Conservation (phyloP, 2,329 filamentous ascomycete species). For the Emydomyces testavorans region DNA sequence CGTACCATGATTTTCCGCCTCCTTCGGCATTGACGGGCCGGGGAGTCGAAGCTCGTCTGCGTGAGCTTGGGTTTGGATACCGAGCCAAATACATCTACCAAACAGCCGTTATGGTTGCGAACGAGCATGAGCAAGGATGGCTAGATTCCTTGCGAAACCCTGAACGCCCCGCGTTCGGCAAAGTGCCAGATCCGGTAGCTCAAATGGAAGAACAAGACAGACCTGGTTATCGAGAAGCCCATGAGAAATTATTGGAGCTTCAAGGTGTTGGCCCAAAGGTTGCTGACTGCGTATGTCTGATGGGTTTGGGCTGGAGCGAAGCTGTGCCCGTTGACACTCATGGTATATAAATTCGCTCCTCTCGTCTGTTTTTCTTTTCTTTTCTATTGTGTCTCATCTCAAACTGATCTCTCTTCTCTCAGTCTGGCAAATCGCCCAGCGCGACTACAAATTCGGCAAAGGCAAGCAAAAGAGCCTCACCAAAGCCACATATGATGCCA, state of each 20-base stretch:
- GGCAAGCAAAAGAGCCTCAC: conserved; percentile 75
- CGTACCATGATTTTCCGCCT: conserved; percentile 78
- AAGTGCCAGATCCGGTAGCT: conserved; percentile 34
- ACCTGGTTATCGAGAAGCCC: conserved; percentile 64
- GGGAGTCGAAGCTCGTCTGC: conserved; percentile 67
- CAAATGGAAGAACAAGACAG: conserved; percentile 42
- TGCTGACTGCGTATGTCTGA: conserved; percentile 88
- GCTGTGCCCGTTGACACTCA: conserved; percentile 94
- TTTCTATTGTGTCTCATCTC: neutral
- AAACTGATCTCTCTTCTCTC: conserved; percentile 6
- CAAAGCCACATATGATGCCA: conserved; percentile 75
- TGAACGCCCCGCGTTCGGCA: conserved; percentile 51
- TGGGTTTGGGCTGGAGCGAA: conserved; percentile 93
- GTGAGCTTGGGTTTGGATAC: conserved; percentile 84
- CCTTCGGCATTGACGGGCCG: conserved; percentile 60
- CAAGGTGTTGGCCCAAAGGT: conserved; percentile 94
- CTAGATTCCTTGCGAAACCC: conserved; percentile 67
- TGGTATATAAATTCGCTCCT: conserved; percentile 29
- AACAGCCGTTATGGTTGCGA: conserved; percentile 64
- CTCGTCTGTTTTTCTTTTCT: conserved; percentile 10
- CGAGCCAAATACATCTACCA: conserved; percentile 82
- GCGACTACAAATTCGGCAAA: conserved; percentile 86
- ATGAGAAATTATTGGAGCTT: conserved; percentile 64
- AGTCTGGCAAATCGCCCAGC: conserved; percentile 95
- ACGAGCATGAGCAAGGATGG: conserved; percentile 60